Percentiles rank a stretch among this genome's conserved stretches.
phyloP scores from a whole-genome alignment of 257 asterid species.

The Jasminum sambac region DNA sequence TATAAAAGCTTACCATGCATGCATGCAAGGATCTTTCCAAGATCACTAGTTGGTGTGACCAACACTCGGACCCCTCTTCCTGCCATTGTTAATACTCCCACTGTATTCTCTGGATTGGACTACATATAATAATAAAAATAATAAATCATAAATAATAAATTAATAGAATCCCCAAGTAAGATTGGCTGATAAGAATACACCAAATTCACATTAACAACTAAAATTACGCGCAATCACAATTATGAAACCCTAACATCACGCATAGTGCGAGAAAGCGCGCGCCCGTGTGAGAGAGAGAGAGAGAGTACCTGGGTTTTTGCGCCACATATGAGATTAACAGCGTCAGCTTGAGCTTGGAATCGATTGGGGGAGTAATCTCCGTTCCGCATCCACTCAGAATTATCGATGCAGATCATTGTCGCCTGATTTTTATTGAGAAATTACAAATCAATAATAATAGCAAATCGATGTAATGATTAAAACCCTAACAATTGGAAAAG shows the following conservation, averaged over 20 bases:
- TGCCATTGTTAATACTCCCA: constrained; percentile 94
- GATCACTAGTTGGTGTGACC: constrained; percentile 97
- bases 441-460: constrained; percentile 9
- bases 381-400: constrained; percentile 98
- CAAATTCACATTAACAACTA: background rate
- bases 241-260: constrained; percentile 22
- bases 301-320: constrained; percentile 82
- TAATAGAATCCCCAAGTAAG: constrained; percentile 9
- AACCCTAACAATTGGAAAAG: constrained; percentile 24
- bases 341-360: constrained; percentile 89
- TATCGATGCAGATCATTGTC: constrained; percentile 95
- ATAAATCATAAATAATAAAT: constrained; percentile 8
- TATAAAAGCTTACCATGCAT: constrained; percentile 77
- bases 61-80: constrained; percentile 94
- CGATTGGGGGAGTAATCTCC: constrained; percentile 91
- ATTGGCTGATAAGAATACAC: constrained; percentile 6
- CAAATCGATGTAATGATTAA: background rate
- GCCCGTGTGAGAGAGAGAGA: background rate
- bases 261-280: background rate
- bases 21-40: constrained; percentile 98
- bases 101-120: constrained; percentile 98
- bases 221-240: background rate
- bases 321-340: constrained; percentile 96
- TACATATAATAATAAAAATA: constrained; percentile 26
- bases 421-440: constrained; percentile 45